Base-by-base conservation (phyloP, 1,284 basidiomycete species). In the Ganoderma meredithae region DNA sequence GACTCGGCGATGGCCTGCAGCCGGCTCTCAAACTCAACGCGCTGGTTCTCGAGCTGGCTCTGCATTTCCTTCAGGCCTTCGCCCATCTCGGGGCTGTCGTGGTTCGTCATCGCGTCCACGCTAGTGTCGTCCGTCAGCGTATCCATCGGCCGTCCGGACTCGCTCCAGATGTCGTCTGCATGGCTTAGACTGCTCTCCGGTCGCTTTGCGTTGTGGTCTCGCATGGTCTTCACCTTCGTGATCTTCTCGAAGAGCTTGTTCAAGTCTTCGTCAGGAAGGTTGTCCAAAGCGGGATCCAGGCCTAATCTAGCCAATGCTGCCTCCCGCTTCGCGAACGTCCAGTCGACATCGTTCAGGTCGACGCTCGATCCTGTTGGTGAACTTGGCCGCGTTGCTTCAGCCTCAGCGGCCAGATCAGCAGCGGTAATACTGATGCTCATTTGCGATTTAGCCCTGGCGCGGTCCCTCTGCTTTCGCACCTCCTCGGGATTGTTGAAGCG, bases 401-500 rank as follows among this genome's bases (percentile, higher is more conserved):
- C 73, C 80, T 72, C 77, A 40, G 79, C 81, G 63, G 90, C 90
- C 8, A 93, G 75, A 64, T 95, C 90, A 40, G 83, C 83, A 63
- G 91, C 89, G 63, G 89, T 84, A 27, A 90, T 78, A 69, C 87
- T 90, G 64, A 89, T 79, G 64, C 89, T 88, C 77, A 94, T 79
- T 76, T 85, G 90, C 15, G 91, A 92, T 78, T 86, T 90, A 63
- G 86, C 84, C 3, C 89, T 90, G 2, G 90, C 88, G 55, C 94
- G 90, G 78, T 96, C 90, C 62, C 96, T 88, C 74, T 92, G 92
- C 74, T 95, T 96, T 70, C 96, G 90, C 63, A 97, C 97, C 76
- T 97, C 94, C 77, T 96, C 95, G 0, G 96, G 96, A 76, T 97
- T 94, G 77, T 98, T 99, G 83, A 98, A 99, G 19, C 97, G 90